phyloP scores from a whole-genome alignment of 2,329 filamentous ascomycete genomes.

The Parascedosporium putredinis region DNA sequence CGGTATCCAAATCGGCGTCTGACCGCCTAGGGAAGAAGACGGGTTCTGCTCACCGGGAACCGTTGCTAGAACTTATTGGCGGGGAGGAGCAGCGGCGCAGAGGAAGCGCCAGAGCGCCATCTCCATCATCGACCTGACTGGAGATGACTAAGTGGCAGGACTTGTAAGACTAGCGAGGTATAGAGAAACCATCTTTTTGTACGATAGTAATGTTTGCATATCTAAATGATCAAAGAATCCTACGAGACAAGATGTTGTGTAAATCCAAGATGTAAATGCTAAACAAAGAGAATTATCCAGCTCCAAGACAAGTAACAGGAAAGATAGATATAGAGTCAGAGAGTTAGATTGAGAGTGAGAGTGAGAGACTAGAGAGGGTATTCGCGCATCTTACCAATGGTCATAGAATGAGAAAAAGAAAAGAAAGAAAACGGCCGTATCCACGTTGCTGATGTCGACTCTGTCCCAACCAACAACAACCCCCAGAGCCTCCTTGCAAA shows the following conservation, averaged over 20 bases:
- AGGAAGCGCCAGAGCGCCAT: not conserved
- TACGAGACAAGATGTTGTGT: not conserved
- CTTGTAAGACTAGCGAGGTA: not conserved
- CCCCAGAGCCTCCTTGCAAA: no score
- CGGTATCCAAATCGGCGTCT: not conserved
- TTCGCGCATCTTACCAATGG: not conserved
- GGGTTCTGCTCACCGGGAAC: no score
- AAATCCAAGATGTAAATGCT: not conserved
- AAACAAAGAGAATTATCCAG: no score
- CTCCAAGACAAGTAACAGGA: no score
- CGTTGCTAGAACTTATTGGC: no score
- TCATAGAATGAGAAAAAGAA: not conserved
- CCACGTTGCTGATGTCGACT: no score
- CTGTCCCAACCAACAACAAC: no score
- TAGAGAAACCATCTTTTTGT: no score
- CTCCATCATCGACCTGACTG: constrained; percentile 8
- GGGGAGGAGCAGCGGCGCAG: not conserved
- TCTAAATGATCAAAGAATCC: not conserved
- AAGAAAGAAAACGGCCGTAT: not conserved
- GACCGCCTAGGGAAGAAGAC: not conserved
- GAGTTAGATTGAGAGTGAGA: not conserved
- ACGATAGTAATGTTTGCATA: no score
- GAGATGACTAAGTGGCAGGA: constrained; percentile 6
- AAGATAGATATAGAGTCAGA: no score
- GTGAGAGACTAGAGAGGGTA: constrained; percentile 1